phyloP scores from a whole-genome alignment of 768 basidiomycete species.

The Tephrocybe sp. region DNA sequence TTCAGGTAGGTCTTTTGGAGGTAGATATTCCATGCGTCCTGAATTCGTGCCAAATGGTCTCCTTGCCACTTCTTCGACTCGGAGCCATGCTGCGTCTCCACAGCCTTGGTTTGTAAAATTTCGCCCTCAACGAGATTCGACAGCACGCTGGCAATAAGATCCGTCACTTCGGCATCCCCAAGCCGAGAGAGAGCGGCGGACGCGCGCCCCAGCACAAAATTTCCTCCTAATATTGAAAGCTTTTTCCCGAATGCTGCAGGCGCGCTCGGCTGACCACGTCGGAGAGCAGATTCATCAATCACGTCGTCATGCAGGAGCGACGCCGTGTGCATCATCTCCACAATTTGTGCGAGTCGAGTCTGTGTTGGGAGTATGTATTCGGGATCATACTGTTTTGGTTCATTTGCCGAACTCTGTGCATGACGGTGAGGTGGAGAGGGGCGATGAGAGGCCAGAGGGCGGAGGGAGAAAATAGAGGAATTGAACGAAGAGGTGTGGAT shows the following conservation, averaged over 20 bases:
- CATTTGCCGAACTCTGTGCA: conserved; percentile 9
- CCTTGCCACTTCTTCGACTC: conserved; percentile 26
- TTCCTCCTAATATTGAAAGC: conserved; percentile 83
- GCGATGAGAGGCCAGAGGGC: conserved; percentile 19
- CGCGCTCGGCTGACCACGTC: conserved; percentile 76
- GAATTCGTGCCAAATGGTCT: conserved; percentile 18
- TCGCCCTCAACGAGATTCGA: conserved; percentile 94
- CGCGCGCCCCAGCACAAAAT: conserved; percentile 87
- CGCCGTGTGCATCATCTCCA: conserved; percentile 96
- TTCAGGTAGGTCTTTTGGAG: conserved; percentile 94
- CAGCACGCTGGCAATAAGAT: conserved; percentile 83
- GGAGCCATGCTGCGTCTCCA: conserved; percentile 31
- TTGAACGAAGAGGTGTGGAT: conserved; percentile 58
- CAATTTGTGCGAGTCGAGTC: conserved; percentile 86
- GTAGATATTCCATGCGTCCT: conserved; percentile 74
- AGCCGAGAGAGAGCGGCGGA: conserved; percentile 79
- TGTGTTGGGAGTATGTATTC: conserved; percentile 75
- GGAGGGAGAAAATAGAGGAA: conserved; percentile 39
- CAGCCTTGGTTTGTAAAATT: conserved; percentile 76
- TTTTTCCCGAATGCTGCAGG: conserved; percentile 88
- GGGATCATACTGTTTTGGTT: conserved; percentile 20
- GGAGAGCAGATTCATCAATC: conserved; percentile 78
- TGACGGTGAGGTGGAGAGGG: conserved; percentile 30
- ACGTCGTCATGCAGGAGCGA: conserved; percentile 97
- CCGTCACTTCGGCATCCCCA: conserved; percentile 82